Evolutionary conservation across 352 stramenopile species (phyloP).

Genomic region (Phytophthora cryptogea): DNA sequence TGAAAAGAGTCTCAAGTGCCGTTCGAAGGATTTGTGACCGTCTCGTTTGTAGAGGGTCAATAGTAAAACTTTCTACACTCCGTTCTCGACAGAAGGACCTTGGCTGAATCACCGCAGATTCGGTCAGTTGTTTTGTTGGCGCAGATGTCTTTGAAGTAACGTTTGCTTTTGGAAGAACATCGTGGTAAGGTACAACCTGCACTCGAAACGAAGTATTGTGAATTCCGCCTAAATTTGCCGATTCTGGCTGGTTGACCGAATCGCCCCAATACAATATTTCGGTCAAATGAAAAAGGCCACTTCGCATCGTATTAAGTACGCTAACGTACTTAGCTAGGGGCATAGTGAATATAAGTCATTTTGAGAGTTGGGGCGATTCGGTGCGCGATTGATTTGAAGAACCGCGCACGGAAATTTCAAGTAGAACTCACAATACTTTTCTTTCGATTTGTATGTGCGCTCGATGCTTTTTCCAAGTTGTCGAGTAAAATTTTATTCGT

Average conservation of each 20-base stretch:
- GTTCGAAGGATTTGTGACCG: neutral
- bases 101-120: neutral
- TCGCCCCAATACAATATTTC: too few species aligned
- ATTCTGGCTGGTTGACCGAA: too few species aligned
- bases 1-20: slow-evolving; percentile 17
- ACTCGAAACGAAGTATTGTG: neutral
- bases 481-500: neutral
- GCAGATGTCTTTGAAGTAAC: neutral
- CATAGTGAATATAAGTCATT: too few species aligned
- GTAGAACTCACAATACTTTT: too few species aligned
- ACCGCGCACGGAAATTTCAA: too few species aligned
- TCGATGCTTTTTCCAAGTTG: neutral
- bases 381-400: too few species aligned
- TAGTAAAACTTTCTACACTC: neutral
- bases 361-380: too few species aligned
- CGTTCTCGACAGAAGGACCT: neutral
- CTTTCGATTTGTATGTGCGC: neutral
- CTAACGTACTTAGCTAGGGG: too few species aligned
- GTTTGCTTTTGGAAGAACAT: neutral
- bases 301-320: too few species aligned
- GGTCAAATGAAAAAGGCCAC: too few species aligned
- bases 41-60: neutral
- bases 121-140: neutral
- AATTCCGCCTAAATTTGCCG: too few species aligned
- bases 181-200: neutral